A percentile compares a stretch with the other conserved stretches of the same genome.
These are phyloP conservation scores for Pterulicium gracile DNA, from an alignment of 1,284 basidiomycete species.

Conservation along the genomic window DNA sequence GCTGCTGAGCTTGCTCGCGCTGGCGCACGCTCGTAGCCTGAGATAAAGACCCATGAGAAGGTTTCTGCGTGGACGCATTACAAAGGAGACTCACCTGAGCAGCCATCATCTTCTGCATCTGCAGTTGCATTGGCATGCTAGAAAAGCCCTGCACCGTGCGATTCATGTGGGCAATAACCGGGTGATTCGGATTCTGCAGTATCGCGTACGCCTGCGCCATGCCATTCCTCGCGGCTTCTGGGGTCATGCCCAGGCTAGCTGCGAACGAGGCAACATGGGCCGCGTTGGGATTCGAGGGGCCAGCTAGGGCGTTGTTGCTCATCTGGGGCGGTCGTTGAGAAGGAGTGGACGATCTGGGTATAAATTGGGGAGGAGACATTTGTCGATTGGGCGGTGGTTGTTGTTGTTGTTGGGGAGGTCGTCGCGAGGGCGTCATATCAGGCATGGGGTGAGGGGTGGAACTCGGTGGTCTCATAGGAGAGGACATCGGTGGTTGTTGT, in stretches of 20 bases:
- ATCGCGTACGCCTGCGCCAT: constrained; percentile 36
- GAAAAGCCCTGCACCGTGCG: constrained; percentile 43
- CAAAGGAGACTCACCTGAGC: constrained; percentile 33
- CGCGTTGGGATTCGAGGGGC: constrained; percentile 14
- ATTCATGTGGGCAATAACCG: constrained; percentile 44
- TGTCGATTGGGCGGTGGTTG: constrained; percentile 19
- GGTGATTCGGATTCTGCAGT: constrained; percentile 45
- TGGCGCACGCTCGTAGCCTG: constrained; percentile 11
- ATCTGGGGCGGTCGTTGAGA: constrained; percentile 11
- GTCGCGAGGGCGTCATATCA: constrained; percentile 5
- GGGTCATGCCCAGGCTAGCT: background rate
- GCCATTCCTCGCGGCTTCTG: background rate
- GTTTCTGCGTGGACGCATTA: constrained; percentile 12
- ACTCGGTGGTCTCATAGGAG: background rate
- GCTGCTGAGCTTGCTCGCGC: constrained; percentile 16
- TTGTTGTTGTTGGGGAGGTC: constrained; percentile 11
- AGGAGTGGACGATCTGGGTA: background rate
- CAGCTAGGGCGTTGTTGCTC: constrained; percentile 15
- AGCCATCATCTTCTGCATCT: constrained; percentile 45
- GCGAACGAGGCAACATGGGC: background rate
- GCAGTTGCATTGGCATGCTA: constrained; percentile 35
- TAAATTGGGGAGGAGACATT: constrained; percentile 30
- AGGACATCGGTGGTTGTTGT: background rate
- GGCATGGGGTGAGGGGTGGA: background rate
- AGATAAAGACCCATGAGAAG: no score